A percentile compares a stretch with the other conserved stretches of the same genome.
These are phyloP conservation scores for Silene uniflora DNA, from an alignment of 148 eudicot genomes.

Conservation along the genomic window DNA sequence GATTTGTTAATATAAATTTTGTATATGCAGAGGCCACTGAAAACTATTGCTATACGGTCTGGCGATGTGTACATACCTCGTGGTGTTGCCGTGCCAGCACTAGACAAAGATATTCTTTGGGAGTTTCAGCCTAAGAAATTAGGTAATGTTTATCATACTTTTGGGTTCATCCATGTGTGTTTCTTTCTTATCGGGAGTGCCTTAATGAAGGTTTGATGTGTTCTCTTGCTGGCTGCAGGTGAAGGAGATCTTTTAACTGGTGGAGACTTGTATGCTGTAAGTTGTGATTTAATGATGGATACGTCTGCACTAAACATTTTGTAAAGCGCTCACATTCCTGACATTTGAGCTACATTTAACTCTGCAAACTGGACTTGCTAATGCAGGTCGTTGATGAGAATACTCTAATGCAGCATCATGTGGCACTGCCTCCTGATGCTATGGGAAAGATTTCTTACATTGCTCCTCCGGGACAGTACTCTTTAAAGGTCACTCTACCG, in stretches of 20 bases:
- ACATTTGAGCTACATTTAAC: slow-evolving; percentile 13
- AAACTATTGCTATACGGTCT: slow-evolving; percentile 85
- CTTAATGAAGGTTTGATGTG: no score
- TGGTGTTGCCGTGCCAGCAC: slow-evolving; percentile 93
- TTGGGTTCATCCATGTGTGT: slow-evolving; percentile 10
- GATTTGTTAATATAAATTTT: no score
- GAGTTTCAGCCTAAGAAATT: slow-evolving; percentile 82
- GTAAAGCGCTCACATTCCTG: background rate
- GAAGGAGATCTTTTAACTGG: no score
- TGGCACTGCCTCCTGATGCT: slow-evolving; percentile 94
- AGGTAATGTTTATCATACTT: slow-evolving; percentile 34
- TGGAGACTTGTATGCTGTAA: no score
- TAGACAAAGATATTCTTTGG: no score
- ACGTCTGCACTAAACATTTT: background rate
- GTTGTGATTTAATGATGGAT: slow-evolving; percentile 26
- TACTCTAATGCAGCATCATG: slow-evolving; percentile 78
- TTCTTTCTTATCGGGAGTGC: no score
- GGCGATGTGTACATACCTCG: slow-evolving; percentile 99
- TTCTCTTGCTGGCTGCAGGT: slow-evolving; percentile 63
- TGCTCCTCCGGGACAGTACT: slow-evolving; percentile 94
- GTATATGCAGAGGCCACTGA: slow-evolving; percentile 88
- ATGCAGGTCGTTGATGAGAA: slow-evolving; percentile 82
- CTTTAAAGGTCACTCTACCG: slow-evolving; percentile 55
- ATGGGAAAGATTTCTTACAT: slow-evolving; percentile 93
- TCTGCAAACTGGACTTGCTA: background rate